Percentiles rank a stretch among this genome's conserved stretches.
Evolutionary conservation across 2,329 filamentous ascomycete species (phyloP).

Genomic region (Fusarium nisikadoi): DNA sequence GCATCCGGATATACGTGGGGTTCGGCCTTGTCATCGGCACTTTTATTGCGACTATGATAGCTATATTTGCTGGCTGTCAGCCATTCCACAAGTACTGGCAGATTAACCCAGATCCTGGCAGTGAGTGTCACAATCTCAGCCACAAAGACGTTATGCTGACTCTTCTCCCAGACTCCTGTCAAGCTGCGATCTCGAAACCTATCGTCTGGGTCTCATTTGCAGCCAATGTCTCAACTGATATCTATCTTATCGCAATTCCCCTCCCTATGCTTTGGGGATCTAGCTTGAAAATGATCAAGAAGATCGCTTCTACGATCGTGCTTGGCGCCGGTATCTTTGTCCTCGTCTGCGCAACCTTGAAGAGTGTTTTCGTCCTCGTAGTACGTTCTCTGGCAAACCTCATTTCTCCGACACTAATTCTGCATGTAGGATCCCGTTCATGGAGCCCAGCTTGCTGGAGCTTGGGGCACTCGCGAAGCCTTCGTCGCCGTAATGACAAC

Average conservation of each 20-base stretch:
- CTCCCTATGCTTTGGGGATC: conserved; percentile 59
- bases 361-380: conserved; percentile 51
- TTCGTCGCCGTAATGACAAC: conserved; percentile 56
- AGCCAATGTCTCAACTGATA: conserved; percentile 64
- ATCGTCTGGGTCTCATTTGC: conserved; percentile 62
- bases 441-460: conserved; percentile 51
- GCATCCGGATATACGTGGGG: conserved; percentile 59
- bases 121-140: conserved; percentile 48
- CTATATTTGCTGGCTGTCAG: conserved; percentile 61
- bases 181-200: conserved; percentile 59
- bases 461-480: conserved; percentile 54
- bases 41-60: conserved; percentile 60
- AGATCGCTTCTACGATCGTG: conserved; percentile 51
- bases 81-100: conserved; percentile 67
- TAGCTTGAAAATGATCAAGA: conserved; percentile 48
- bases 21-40: conserved; percentile 59
- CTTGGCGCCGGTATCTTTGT: conserved; percentile 55
- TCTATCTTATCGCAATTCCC: conserved; percentile 67
- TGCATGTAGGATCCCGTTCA: conserved; percentile 49
- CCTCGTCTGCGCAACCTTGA: conserved; percentile 51
- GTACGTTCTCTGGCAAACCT: conserved; percentile 33
- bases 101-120: conserved; percentile 66
- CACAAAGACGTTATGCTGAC: not conserved
- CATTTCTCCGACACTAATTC: rapidly evolving
- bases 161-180: conserved; percentile 53